A percentile compares a stretch with the other conserved stretches of the same genome.
These are phyloP conservation scores for Apostasia shenzhenica DNA, from an alignment of 106 monocot species.

Conservation along the genomic window DNA sequence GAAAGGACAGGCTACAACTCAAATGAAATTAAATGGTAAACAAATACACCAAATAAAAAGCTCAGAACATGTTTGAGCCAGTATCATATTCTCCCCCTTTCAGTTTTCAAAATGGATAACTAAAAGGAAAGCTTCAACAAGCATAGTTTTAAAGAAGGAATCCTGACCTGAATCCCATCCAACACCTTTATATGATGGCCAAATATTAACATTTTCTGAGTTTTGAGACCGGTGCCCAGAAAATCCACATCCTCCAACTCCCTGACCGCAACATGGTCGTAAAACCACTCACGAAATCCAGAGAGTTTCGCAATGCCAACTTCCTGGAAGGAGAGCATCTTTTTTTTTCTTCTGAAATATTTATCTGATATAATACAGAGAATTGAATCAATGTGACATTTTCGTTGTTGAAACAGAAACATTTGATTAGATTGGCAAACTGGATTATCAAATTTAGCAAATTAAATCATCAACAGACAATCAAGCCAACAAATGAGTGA, in stretches of 20 bases:
- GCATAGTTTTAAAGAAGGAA: not conserved
- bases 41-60: not conserved
- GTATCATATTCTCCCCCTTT: not conserved
- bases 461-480: no score
- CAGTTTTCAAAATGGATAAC: not conserved
- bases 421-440: no score
- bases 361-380: slow-evolving; percentile 21
- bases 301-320: slow-evolving; percentile 89
- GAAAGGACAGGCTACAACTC: not conserved
- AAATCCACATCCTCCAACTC: slow-evolving; percentile 21
- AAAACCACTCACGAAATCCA: slow-evolving; percentile 91
- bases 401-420: not conserved
- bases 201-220: slow-evolving; percentile 88
- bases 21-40: not conserved
- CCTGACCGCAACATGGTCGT: slow-evolving; percentile 37
- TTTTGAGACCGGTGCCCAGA: slow-evolving; percentile 20
- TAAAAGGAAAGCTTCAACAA: not conserved
- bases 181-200: slow-evolving; percentile 96
- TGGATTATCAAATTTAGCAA: no score
- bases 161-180: slow-evolving; percentile 86
- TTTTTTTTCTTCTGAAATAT: slow-evolving; percentile 22
- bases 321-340: slow-evolving; percentile 61
- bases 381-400: slow-evolving; percentile 3
- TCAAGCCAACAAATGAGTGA: no score
- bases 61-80: not conserved